Evolutionary conservation across 2,329 filamentous ascomycete species (phyloP), one percentile per base, ranked within the genome.

Genomic region (Fusarium tupiense): DNA sequence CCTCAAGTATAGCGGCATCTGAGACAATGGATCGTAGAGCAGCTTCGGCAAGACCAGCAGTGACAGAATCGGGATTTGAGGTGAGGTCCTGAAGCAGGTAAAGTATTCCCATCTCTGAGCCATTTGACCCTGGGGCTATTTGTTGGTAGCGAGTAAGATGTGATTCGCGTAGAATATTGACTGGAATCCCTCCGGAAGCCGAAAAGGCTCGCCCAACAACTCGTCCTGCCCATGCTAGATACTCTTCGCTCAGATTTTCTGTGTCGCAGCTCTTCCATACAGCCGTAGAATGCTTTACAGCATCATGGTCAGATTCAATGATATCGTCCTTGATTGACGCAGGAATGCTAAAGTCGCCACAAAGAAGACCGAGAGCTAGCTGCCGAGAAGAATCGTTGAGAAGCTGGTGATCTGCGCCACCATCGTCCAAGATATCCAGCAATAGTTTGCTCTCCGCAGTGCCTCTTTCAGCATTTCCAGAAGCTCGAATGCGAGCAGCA

Each of bases 131-230:
- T 75, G 79, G 85, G 54, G 83, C 87, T 61, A 83, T 82, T 76
- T 82, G 86, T 72, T 81, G 83, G 76, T 86, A 91, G 74, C 86
- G 83, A 20, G 84, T 82, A 11, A 92, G 81, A 22, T 84, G 84
- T 3, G 90, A 91, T 79, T 93, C 91, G 33, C 87, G 85, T 3
- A 92, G 81, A 52, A 93, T 85, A 56, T 89, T 89, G 41, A 85
- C 81, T 22, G 91, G 89, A 11, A 94, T 87, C 62, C 90, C 86
- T 4, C 95, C 95, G 35, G 91, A 93, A 22, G 93, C 89, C 44
- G 92, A 91, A 82, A 95, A 98, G 1, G 94, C 92, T 79, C 94
- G 90, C 13, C 97, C 96, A 50, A 98, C 86, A 5, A 95, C 92
- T 71, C 92, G 89, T 7, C 94, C 95, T 50, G 94, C 93, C 97